Percentiles rank a stretch among this genome's conserved stretches.
Conservation (phyloP, 1,139 yeast species). For the Schwanniomyces etchellsii region DNA sequence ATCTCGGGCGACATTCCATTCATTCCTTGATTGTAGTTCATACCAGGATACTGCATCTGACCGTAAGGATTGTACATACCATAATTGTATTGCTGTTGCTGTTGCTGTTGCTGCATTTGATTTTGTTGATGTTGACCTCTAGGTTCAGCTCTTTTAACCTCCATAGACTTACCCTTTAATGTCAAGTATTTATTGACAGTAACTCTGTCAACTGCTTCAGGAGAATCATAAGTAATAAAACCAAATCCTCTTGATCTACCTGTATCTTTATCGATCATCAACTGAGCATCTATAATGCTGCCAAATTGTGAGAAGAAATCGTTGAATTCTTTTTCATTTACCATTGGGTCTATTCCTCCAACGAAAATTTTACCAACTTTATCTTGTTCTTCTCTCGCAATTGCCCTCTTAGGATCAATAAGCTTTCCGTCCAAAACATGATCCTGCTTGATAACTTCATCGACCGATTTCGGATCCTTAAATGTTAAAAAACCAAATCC, state of each 20-base stretch:
- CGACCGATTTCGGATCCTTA: constrained; percentile 76
- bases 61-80: constrained; percentile 33
- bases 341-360: constrained; percentile 97
- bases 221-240: constrained; percentile 91
- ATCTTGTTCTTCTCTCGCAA: constrained; percentile 97
- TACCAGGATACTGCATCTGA: constrained; percentile 23
- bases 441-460: constrained; percentile 79
- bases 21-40: constrained; percentile 25
- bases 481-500: constrained; percentile 96
- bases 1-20: constrained; percentile 72
- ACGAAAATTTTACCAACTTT: constrained; percentile 96
- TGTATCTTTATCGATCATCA: constrained; percentile 96
- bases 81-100: constrained; percentile 23
- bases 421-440: constrained; percentile 94
- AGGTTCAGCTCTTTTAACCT: constrained; percentile 98
- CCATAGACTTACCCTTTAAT: constrained; percentile 87
- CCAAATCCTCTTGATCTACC: constrained; percentile 99
- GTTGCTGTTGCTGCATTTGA: constrained; percentile 35
- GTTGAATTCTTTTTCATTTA: constrained; percentile 86
- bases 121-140: constrained; percentile 51
- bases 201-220: constrained; percentile 91
- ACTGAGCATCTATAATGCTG: constrained; percentile 90
- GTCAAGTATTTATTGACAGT: constrained; percentile 78
- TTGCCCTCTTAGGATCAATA: constrained; percentile 96
- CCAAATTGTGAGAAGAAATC: constrained; percentile 88